Conservation (phyloP, 1,284 basidiomycete genomes). For the Trichosporon sp. region DNA sequence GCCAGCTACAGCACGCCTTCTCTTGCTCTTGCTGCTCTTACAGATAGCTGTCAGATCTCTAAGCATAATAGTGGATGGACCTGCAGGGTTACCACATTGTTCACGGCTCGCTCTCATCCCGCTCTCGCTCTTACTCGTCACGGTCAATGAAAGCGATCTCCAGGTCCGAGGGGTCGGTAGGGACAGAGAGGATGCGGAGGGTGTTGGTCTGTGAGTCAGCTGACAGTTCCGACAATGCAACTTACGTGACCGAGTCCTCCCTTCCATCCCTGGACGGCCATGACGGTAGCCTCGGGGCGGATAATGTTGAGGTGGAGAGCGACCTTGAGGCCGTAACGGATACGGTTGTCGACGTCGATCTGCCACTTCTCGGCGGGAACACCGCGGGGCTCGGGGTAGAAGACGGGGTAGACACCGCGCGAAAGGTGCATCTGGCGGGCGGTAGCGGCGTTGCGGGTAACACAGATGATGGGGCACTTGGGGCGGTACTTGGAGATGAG, state of each 20-base stretch:
- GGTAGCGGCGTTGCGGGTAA: constrained; percentile 94
- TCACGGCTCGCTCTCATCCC: background rate
- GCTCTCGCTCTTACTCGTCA: constrained; percentile 26
- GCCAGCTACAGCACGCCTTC: background rate
- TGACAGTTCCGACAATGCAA: constrained; percentile 44
- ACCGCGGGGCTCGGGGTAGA: constrained; percentile 86
- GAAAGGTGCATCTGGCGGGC: constrained; percentile 95
- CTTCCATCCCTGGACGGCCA: constrained; percentile 99
- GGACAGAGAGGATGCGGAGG: constrained; percentile 63
- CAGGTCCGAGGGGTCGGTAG: constrained; percentile 81
- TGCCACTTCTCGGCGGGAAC: constrained; percentile 91
- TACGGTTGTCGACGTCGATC: constrained; percentile 73
- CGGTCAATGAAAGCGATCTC: constrained; percentile 59
- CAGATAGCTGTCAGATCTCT: constrained; percentile 16
- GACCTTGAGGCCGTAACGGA: constrained; percentile 82
- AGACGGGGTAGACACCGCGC: constrained; percentile 96
- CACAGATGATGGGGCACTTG: constrained; percentile 89
- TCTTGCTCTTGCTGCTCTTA: background rate
- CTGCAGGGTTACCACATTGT: background rate
- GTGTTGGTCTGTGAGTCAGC: constrained; percentile 55
- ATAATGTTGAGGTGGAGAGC: constrained; percentile 88
- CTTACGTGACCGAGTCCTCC: constrained; percentile 82
- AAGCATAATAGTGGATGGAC: constrained; percentile 6
- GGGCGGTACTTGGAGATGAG: constrained; percentile 97
- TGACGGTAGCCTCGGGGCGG: constrained; percentile 83